Evolutionary conservation across 192 early-diverging fungal genomes (phyloP).

Genomic region (Helicostylum pulchrum): DNA sequence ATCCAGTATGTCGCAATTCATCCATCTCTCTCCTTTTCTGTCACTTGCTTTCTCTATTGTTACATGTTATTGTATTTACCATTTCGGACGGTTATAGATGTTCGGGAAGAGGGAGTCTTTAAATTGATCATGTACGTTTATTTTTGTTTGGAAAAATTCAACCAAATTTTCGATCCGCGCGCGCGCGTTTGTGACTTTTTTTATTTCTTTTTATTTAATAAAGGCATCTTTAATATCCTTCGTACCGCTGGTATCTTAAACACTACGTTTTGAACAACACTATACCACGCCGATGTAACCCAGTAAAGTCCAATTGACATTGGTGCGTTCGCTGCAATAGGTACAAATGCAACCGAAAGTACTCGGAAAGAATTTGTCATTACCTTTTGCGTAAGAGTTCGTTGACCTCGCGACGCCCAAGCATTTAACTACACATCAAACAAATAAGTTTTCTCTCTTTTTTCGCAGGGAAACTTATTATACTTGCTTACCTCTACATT

Average conservation of each 20-base stretch:
- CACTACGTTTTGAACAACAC: conserved; percentile 56
- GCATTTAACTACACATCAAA: conserved; percentile 40
- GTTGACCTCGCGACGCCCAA: conserved; percentile 35
- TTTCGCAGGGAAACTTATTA: too few species aligned
- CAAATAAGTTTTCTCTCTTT: not conserved
- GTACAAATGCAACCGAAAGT: conserved; percentile 58
- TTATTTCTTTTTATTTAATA: too few species aligned
- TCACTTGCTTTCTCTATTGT: too few species aligned
- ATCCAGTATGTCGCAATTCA: too few species aligned
- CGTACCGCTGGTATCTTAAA: conserved; percentile 50
- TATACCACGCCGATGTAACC: conserved; percentile 65
- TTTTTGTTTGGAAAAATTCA: too few species aligned
- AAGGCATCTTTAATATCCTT: conserved; percentile 24
- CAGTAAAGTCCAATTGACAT: conserved; percentile 69
- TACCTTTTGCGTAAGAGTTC: conserved; percentile 38
- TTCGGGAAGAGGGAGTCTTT: too few species aligned
- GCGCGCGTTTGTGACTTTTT: too few species aligned
- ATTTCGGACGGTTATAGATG: too few species aligned
- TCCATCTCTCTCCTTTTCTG: too few species aligned
- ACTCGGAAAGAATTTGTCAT: conserved; percentile 51
- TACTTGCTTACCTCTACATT: conserved; percentile 64
- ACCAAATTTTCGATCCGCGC: too few species aligned
- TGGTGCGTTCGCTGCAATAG: conserved; percentile 67
- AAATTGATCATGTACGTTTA: too few species aligned
- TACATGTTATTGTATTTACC: too few species aligned